These are phyloP conservation scores for Adiantum capillusveneris DNA, from an alignment of 75 land plant genomes.

Conservation along the genomic window DNA sequence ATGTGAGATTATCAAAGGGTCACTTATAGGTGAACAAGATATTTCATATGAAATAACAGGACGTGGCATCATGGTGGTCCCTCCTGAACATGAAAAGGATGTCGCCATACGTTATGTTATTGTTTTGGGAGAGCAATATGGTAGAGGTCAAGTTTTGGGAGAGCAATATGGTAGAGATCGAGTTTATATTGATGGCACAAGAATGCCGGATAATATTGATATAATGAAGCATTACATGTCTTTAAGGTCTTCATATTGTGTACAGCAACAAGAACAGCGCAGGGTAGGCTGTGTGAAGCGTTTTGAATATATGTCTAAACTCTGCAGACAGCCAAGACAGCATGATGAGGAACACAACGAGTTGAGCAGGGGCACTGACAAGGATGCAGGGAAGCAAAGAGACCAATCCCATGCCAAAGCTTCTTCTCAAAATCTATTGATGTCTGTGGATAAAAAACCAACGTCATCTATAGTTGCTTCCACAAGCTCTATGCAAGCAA, in stretches of 20 bases:
- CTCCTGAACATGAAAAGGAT: conserved; percentile 20
- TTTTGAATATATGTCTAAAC: not conserved
- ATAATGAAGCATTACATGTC: not conserved
- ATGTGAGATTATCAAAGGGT: conserved; percentile 21
- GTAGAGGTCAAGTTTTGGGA: not conserved
- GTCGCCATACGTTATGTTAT: conserved; percentile 29
- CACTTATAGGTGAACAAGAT: not conserved
- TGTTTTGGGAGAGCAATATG: conserved; percentile 8
- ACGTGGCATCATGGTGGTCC: conserved; percentile 13
- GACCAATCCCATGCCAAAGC: no score
- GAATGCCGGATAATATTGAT: conserved; percentile 2
- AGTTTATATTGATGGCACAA: not conserved
- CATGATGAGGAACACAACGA: not conserved
- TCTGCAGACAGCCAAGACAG: not conserved
- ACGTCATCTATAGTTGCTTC: no score
- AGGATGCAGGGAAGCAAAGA: no score
- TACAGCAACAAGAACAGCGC: not conserved
- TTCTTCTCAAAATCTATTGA: no score
- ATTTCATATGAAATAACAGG: not conserved
- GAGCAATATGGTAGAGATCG: no score
- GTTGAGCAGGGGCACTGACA: no score
- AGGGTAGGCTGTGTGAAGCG: not conserved
- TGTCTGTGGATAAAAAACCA: no score
- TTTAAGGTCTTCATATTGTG: not conserved
- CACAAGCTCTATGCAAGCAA: not conserved